A percentile compares a stretch with the other conserved stretches of the same genome.
These are phyloP conservation scores for Camellia sinensis DNA, from an alignment of 148 eudicot genomes.

Conservation along the genomic window DNA sequence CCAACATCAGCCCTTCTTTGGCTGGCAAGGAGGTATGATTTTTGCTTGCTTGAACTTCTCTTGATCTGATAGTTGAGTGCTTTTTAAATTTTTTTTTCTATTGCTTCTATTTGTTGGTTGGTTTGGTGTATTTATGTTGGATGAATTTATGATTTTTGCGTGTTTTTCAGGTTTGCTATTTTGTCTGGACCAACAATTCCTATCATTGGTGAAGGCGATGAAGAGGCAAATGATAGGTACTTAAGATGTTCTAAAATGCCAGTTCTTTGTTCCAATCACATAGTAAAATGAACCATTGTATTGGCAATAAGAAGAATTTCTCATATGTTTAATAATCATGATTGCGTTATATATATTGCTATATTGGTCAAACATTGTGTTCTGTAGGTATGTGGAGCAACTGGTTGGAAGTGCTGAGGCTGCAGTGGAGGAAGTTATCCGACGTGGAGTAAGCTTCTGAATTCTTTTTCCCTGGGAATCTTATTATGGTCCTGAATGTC, in stretches of 20 bases:
- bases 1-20: conserved; percentile 92
- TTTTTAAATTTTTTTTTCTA: not conserved
- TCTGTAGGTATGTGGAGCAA: conserved; percentile 83
- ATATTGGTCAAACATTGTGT: not conserved
- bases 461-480: conserved; percentile 1
- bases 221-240: conserved; percentile 93
- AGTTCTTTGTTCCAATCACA: not conserved
- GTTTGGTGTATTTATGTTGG: conserved; percentile 9
- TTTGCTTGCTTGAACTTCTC: conserved; percentile 8
- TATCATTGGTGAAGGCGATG: conserved; percentile 93
- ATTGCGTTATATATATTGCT: not conserved
- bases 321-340: not conserved
- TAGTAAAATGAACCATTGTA: not conserved
- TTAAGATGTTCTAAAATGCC: not conserved
- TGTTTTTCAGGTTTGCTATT: conserved; percentile 67
- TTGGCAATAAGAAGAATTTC: not conserved
- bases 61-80: not conserved
- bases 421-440: conserved; percentile 85
- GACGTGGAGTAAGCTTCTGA: conserved; percentile 64
- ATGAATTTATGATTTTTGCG: conserved; percentile 20
- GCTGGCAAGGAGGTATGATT: conserved; percentile 72
- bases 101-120: not conserved
- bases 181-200: conserved; percentile 96
- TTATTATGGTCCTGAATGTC: not conserved
- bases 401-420: conserved; percentile 95